Evolutionary conservation across 768 basidiomycete genomes (phyloP).

Genomic region (Tricholoma matsutake): DNA sequence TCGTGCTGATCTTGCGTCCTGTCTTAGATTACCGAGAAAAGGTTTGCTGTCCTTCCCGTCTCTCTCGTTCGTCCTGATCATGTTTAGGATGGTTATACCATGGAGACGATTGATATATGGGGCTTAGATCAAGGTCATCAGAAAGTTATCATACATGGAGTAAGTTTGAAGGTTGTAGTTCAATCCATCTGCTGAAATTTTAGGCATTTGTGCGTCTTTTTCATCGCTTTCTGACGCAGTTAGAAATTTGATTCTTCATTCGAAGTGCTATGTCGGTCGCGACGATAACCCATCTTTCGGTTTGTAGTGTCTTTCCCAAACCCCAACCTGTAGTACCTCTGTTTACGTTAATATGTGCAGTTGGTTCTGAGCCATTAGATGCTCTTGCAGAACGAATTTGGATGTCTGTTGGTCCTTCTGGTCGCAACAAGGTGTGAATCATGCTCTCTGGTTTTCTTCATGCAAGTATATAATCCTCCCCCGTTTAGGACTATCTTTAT

Average conservation of each 20-base stretch:
- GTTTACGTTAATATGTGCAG: slow-evolving; percentile 35
- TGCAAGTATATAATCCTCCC: not conserved
- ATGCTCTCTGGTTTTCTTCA: not conserved
- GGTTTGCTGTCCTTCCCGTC: slow-evolving; percentile 32
- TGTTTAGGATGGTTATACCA: slow-evolving; percentile 85
- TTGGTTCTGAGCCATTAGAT: slow-evolving; percentile 80
- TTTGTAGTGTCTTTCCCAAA: slow-evolving; percentile 30
- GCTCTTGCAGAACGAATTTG: slow-evolving; percentile 67
- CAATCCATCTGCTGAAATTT: slow-evolving; percentile 6
- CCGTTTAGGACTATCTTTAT: slow-evolving; percentile 79
- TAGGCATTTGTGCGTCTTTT: slow-evolving; percentile 49
- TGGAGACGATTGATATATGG: slow-evolving; percentile 75
- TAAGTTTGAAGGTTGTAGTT: slow-evolving; percentile 21
- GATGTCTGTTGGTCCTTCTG: slow-evolving; percentile 80
- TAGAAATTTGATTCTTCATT: not conserved
- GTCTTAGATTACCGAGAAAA: slow-evolving; percentile 81
- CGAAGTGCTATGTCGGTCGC: slow-evolving; percentile 82
- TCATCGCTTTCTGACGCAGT: not conserved
- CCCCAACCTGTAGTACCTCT: not conserved
- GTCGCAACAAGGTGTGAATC: slow-evolving; percentile 75
- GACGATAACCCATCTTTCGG: slow-evolving; percentile 88
- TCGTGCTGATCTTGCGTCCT: not conserved
- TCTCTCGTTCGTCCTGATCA: not conserved
- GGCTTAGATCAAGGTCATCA: slow-evolving; percentile 52
- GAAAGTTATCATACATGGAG: slow-evolving; percentile 53